phyloP scores from a whole-genome alignment of 495 filamentous ascomycete genomes.

The Neurospora sp. region DNA sequence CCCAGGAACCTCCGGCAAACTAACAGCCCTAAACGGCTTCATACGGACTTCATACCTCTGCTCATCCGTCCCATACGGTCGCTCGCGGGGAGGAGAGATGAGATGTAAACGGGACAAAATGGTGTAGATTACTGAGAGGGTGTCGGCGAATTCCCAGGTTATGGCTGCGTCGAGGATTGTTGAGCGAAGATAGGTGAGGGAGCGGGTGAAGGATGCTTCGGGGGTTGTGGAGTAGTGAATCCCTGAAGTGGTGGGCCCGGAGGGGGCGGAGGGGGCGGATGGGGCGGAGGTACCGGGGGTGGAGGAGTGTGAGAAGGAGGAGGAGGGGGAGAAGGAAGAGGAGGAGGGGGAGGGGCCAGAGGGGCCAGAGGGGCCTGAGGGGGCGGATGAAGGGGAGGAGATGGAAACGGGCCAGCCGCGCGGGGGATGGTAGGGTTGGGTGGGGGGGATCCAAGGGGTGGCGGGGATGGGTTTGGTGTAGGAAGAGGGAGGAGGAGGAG shows the following conservation, averaged over 20 bases:
- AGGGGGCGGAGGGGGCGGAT: not conserved
- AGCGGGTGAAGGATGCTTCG: constrained; percentile 40
- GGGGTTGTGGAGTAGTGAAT: constrained; percentile 6
- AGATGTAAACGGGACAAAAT: constrained; percentile 52
- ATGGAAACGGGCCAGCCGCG: constrained; percentile 10
- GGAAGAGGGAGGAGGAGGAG: not conserved
- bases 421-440: not conserved
- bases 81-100: constrained; percentile 4
- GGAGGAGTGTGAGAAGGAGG: no score
- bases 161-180: constrained; percentile 57
- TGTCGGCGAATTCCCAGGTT: constrained; percentile 60
- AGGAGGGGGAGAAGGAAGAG: no score
- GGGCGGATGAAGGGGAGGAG: constrained; percentile 2
- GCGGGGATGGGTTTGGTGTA: not conserved
- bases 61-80: constrained; percentile 59
- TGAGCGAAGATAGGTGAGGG: constrained; percentile 47
- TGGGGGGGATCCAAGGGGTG: not conserved
- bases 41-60: constrained; percentile 81
- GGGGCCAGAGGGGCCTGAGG: constrained; percentile 7
- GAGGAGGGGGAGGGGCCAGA: not conserved
- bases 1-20: constrained; percentile 57
- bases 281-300: not conserved
- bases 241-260: not conserved
- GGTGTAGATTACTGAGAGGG: constrained; percentile 55
- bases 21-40: constrained; percentile 70